Conservation (phyloP, 768 basidiomycete genomes). For the Gloeopeniophorella convolvens region DNA sequence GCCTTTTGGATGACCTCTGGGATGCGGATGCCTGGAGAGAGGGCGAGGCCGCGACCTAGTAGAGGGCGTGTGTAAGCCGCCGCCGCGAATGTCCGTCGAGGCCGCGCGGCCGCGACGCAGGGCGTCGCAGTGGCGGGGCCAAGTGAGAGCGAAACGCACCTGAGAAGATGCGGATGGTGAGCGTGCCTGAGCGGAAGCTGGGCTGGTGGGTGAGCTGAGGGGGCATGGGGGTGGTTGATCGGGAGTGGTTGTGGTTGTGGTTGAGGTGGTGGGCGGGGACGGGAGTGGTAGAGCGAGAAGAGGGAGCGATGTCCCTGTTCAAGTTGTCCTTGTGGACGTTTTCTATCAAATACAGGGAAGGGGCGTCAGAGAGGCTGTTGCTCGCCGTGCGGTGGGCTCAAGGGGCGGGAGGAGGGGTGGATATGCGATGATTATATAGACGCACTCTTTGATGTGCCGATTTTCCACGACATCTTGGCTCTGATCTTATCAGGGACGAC, state of each 20-base stretch:
- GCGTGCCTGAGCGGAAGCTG: slow-evolving; percentile 79
- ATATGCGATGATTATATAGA: slow-evolving; percentile 11
- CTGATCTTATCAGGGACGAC: too few species aligned
- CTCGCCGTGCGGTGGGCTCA: too few species aligned
- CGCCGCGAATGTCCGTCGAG: background rate
- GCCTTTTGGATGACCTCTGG: slow-evolving; percentile 85
- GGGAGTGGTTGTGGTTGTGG: too few species aligned
- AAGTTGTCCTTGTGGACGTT: slow-evolving; percentile 52
- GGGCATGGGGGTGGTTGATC: slow-evolving; percentile 69
- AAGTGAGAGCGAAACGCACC: slow-evolving; percentile 38
- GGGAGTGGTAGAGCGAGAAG: slow-evolving; percentile 75
- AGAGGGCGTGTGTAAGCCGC: background rate
- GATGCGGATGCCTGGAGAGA: slow-evolving; percentile 70
- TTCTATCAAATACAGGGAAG: slow-evolving; percentile 34
- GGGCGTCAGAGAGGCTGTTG: background rate
- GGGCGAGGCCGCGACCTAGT: slow-evolving; percentile 69
- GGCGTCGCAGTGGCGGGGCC: background rate
- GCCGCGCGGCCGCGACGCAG: background rate
- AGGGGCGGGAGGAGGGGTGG: background rate
- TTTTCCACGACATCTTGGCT: slow-evolving; percentile 53
- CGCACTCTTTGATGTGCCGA: slow-evolving; percentile 35
- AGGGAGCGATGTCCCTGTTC: slow-evolving; percentile 56
- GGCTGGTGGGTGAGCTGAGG: slow-evolving; percentile 26
- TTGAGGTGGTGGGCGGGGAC: too few species aligned
- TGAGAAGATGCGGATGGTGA: slow-evolving; percentile 94